Evolutionary conservation across 257 asterid genomes (phyloP), one percentile per base, ranked within the genome.

Genomic region (Solanum pennellii): DNA sequence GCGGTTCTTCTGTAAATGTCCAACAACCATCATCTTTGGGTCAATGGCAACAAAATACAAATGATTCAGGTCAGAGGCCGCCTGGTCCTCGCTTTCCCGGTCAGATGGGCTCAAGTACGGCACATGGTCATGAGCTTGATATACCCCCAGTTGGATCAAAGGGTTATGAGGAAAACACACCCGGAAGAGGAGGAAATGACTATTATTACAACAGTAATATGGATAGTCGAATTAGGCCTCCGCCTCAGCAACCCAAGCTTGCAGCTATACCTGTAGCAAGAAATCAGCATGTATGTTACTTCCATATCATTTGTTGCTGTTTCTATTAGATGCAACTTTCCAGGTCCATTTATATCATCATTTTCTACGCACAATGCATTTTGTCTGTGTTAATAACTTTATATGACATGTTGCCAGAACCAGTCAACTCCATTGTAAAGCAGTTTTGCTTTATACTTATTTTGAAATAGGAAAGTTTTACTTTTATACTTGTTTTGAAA

Each of bases 221-320:
- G 86, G 98, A 93, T 79, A 92, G 89, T 47, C 94, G 87, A 84
- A 89, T 83, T 29, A 91, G 87, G 89, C 91, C 93, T 86, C 88
- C 88, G 42, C 98, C 73, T 49, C 82, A 75, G 82, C 93, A 86
- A 59, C 99, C 98, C 89, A 97, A 94, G 93, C 97, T 97, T 90
- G 95, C 99, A 23, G 92, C 96, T 68, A 84, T 97, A 69, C 99
- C 99, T 13, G 77, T 90, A 88, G 87, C 94, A 83, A 93, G 96
- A 93, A 92, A 92, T 90, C 95, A 90, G 86, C 97, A 93, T 95
- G 99, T 94, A 84, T 82, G 72, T 85, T 88, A n/a, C 83, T 84
- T 39, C 42, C 89, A 45, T 88, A 44, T 73, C 75, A 41, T 21
- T 82, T n/a, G 9, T 80, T 45, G 29, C 84, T 5, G 20, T 44